These are phyloP conservation scores for Cephalotrichum gorgonifer DNA, from an alignment of 2,329 filamentous ascomycete genomes.

Conservation along the genomic window DNA sequence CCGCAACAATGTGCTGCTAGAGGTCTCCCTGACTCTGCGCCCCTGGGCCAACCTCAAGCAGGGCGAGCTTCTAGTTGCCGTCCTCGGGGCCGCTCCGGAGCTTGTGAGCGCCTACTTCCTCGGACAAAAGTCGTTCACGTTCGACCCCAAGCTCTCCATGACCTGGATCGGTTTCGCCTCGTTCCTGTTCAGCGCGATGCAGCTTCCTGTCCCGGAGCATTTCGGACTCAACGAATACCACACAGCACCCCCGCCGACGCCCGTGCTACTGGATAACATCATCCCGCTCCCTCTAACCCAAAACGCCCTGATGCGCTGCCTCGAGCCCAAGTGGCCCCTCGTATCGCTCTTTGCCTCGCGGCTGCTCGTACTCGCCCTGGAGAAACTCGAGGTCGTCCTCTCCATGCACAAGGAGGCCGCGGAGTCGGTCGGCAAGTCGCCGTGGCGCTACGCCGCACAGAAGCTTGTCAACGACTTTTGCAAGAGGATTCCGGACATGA, in stretches of 20 bases:
- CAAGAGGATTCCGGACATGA: conserved; percentile 69
- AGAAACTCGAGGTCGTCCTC: conserved; percentile 61
- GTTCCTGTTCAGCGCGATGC: conserved; percentile 73
- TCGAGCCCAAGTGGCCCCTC: conserved; percentile 68
- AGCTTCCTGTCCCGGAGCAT: conserved; percentile 59
- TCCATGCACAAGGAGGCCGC: conserved; percentile 43
- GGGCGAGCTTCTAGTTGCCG: conserved; percentile 67
- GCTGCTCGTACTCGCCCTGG: conserved; percentile 66
- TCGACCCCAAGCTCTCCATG: conserved; percentile 84
- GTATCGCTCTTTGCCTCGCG: conserved; percentile 77
- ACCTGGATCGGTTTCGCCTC: conserved; percentile 94
- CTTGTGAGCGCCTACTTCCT: conserved; percentile 81
- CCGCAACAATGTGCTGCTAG: conserved; percentile 67
- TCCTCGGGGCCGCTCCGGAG: conserved; percentile 76
- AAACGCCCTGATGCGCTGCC: conserved; percentile 67
- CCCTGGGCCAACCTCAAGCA: conserved; percentile 77
- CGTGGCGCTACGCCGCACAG: conserved; percentile 62
- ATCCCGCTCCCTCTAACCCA: conserved; percentile 74
- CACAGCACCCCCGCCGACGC: conserved; percentile 63
- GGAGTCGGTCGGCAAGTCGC: conserved; percentile 20
- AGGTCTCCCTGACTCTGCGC: conserved; percentile 67
- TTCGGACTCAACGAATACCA: conserved; percentile 59
- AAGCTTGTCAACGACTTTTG: conserved; percentile 66
- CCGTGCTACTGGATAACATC: conserved; percentile 74
- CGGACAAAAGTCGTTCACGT: conserved; percentile 67